Percentiles rank a stretch among this genome's conserved stretches.
phyloP scores from a whole-genome alignment of 192 early-diverging fungal genomes.

The Gigaspora rosea region DNA sequence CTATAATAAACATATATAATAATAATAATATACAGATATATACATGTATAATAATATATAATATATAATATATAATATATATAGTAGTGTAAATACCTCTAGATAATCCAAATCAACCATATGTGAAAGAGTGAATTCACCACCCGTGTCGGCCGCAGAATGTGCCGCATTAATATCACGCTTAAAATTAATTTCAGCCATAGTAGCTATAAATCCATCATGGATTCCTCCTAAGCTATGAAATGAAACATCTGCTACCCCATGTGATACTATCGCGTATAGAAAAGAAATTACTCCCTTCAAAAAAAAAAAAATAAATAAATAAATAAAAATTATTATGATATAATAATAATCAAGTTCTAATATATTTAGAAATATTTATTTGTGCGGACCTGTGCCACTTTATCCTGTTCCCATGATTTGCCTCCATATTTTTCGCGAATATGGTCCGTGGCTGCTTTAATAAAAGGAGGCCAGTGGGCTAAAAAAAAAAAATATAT shows the following conservation, averaged over 20 bases:
- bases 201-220: slow-evolving; percentile 59
- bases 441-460: slow-evolving; percentile 55
- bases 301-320: not conserved
- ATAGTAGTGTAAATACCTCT: not conserved
- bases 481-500: slow-evolving; percentile 42
- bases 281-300: slow-evolving; percentile 64
- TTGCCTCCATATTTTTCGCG: slow-evolving; percentile 52
- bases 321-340: slow-evolving; percentile 8
- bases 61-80: not conserved
- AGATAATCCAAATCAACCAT: slow-evolving; percentile 24
- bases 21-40: no score
- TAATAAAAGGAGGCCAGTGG: slow-evolving; percentile 73
- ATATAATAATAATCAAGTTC: slow-evolving; percentile 9
- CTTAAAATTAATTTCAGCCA: slow-evolving; percentile 54
- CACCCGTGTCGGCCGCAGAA: slow-evolving; percentile 61
- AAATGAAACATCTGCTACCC: slow-evolving; percentile 69
- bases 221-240: slow-evolving; percentile 56
- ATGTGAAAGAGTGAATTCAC: slow-evolving; percentile 59
- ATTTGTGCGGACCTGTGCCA: slow-evolving; percentile 37
- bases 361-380: not conserved
- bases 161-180: slow-evolving; percentile 55
- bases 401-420: slow-evolving; percentile 47
- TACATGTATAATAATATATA: not conserved
- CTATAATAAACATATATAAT: not conserved
- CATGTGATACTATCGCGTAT: slow-evolving; percentile 69